Base-by-base conservation (phyloP, 2,329 filamentous ascomycete species). In the Cladosporium phlei region DNA sequence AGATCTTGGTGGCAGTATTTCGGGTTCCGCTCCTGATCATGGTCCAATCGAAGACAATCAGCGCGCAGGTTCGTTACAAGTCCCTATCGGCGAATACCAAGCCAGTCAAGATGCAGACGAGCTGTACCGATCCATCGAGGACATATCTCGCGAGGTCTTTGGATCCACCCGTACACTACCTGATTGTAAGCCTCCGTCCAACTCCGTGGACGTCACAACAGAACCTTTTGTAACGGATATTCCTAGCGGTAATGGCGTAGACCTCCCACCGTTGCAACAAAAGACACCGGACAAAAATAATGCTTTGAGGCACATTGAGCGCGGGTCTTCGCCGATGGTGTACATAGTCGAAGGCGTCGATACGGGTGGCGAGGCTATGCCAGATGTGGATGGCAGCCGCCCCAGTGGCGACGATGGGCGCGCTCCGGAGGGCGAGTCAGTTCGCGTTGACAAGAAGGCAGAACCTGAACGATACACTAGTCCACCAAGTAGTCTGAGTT, bases 131-230 rank as follows among this genome's bases (percentile, higher is more conserved):
- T 50, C 49, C 16, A 49, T 56, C 29, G 48, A 52, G 12, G 44
- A 53, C 16, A 38, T 56, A 7, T 45, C 49, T 2, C 38, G 50
- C 24, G 50, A 46, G n/a, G 33, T 58, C 21, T 50, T 57, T 14
- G 38, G 46, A 28, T 46, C 50, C 12, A 55, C 50, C 20, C 50
- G 48, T 38, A 42, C 48, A 46, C 25, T 56, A 27, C 51, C 54
- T 27, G 46, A 52, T 48, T 50, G 53, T 57, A 57, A 52, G 55
- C 47, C 47, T 40, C 32, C 16, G 21, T 25, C 33, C 24, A 29
- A 47, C 5, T 21, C 30, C 34, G 10, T 21, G 38, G 34, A 47
- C 20, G 24, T 22, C 25, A 27, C 24, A 16, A 28, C 38, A 46
- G 34, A 47, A 25, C 44, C 37, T 16, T 28, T 51, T 50, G 42